Base-by-base conservation (phyloP, 768 basidiomycete species). In the Suillus americanus region DNA sequence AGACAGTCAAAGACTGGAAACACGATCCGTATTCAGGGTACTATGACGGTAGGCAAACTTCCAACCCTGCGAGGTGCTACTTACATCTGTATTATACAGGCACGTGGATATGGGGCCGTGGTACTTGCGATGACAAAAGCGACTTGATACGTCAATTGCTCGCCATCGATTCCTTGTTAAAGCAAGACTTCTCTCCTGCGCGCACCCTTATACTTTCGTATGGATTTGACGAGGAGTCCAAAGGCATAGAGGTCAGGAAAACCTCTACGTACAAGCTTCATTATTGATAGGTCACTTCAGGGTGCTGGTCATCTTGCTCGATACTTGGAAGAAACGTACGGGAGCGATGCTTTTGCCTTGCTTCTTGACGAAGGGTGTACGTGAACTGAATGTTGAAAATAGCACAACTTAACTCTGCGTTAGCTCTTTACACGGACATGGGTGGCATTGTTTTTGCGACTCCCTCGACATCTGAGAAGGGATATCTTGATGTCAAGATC, bases 351-450 rank as follows among this genome's bases (percentile, higher is more conserved):
- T 5, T 85, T 95, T 72, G 86, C 90, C 0, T 79, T 95, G 68
- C 74, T 96, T 48, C 81, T 97, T 20, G 95, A 97, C 71, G 95
- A 97, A 81, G 94, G 94, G 59, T 84, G 91, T 86, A 72, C 67
- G 79, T 77, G 6, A 5, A 41, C 57, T 20, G 4, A 20, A 30
- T 20, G 5, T 28, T 41, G 12, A 6, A 20, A 28, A 20, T 59
- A 12, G 18, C 28, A 13, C 40, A n/a, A 41, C 40, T 59, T 5
- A 41, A 53, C 57, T 41, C 3, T 41, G 18, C 2, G 5, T 61
- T 25, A 65, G 66, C 8, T 60, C 12, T 25, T 33, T 40, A 51
- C 14, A 55, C n/a, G 18, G 54, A 67, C 35, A 54, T 61, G 30
- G 65, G 65, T 7, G 64, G 59, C 14, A n/a, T 62, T 20, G 38